These are phyloP conservation scores for Beauveria rudraprayagi DNA, from an alignment of 2,329 filamentous ascomycete species.

Conservation along the genomic window DNA sequence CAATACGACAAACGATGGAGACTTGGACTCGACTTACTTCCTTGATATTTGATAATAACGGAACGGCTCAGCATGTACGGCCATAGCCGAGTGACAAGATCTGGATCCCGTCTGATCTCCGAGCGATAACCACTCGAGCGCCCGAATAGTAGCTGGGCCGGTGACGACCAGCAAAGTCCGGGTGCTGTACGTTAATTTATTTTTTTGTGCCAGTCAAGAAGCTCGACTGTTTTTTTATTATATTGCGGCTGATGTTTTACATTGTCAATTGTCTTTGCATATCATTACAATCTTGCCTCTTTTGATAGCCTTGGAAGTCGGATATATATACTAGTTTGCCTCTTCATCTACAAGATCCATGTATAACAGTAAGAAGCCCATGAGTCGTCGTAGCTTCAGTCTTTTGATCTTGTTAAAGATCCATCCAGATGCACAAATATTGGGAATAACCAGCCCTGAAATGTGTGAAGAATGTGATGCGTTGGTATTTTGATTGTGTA, in stretches of 20 bases:
- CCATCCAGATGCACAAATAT: not conserved
- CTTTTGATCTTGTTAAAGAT: too few species aligned
- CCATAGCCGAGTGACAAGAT: not conserved
- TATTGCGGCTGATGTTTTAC: not conserved
- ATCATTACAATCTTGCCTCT: not conserved
- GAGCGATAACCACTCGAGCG: conserved; percentile 7
- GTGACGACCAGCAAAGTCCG: conserved; percentile 7
- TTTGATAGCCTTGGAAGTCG: not conserved
- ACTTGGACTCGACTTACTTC: not conserved
- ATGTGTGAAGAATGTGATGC: too few species aligned
- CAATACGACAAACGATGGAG: not conserved
- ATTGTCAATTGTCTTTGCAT: not conserved
- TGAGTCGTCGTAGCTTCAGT: too few species aligned
- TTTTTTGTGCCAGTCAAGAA: not conserved
- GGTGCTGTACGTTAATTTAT: conserved; percentile 4
- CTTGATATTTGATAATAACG: not conserved
- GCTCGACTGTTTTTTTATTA: not conserved
- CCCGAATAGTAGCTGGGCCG: conserved; percentile 6
- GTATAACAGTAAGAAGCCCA: too few species aligned
- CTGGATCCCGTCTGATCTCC: conserved; percentile 5
- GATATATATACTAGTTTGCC: not conserved
- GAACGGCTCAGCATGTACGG: not conserved
- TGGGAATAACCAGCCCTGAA: not conserved
- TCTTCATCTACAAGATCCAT: too few species aligned
- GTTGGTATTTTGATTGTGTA: conserved; percentile 5